Evolutionary conservation across 208 protist species (phyloP).

Genomic region (Acanthamoeba culbertsoni): DNA sequence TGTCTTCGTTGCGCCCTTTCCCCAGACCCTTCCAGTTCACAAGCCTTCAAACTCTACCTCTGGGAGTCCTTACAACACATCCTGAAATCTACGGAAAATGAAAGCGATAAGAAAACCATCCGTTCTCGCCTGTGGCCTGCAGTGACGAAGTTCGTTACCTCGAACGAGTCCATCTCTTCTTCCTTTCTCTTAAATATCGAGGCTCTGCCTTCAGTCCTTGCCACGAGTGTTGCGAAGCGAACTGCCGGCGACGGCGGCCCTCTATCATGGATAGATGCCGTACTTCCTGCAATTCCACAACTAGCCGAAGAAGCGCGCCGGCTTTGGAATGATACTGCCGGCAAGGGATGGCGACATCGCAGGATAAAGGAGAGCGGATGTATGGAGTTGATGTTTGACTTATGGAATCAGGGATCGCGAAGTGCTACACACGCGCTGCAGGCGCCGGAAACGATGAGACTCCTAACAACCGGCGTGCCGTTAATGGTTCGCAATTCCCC

Average conservation of each 20-base stretch:
- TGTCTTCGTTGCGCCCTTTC: not conserved
- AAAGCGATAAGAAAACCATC: not conserved
- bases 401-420: not conserved
- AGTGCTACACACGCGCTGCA: not conserved
- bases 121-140: not conserved
- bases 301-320: not conserved
- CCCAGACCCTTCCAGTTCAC: not conserved
- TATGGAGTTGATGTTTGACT: not conserved
- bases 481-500: too few relatives aligned
- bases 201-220: not conserved
- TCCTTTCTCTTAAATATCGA: not conserved
- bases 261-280: not conserved
- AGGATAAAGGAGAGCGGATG: not conserved
- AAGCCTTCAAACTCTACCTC: not conserved
- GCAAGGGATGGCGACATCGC: not conserved
- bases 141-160: not conserved
- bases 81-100: not conserved
- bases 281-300: not conserved
- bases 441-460: not conserved
- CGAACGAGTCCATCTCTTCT: not conserved
- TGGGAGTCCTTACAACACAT: not conserved
- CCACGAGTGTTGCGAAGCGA: not conserved
- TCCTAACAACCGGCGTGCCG: too few relatives aligned
- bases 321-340: not conserved
- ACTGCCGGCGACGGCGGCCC: not conserved